Percentiles rank a stretch among this genome's conserved stretches.
These are phyloP conservation scores for Calonectria montana DNA, from an alignment of 2,329 filamentous ascomycete species.

Conservation along the genomic window DNA sequence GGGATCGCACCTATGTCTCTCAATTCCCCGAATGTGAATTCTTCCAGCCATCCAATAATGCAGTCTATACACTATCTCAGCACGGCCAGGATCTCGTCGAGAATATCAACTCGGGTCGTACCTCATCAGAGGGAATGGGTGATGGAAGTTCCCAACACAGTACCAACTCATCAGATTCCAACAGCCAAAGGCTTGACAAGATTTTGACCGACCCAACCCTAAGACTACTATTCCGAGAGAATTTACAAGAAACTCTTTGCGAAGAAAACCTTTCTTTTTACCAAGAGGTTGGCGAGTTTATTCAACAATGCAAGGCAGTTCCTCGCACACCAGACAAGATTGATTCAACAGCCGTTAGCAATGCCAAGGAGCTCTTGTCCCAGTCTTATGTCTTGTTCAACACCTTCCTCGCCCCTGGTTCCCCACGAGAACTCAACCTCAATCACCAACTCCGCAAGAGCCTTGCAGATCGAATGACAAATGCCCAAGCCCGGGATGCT, in stretches of 20 bases:
- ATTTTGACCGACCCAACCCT: conserved; percentile 92
- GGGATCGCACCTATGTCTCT: conserved; percentile 74
- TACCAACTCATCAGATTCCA: conserved; percentile 76
- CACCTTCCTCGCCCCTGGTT: conserved; percentile 95
- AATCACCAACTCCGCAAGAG: conserved; percentile 95
- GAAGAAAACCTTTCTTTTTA: conserved; percentile 98
- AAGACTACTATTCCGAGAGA: conserved; percentile 90
- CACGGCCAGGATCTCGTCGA: conserved; percentile 79
- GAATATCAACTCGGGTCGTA: conserved; percentile 63
- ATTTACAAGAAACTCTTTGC: conserved; percentile 92
- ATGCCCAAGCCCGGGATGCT: conserved; percentile 90
- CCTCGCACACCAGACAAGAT: conserved; percentile 70
- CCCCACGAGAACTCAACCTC: conserved; percentile 96
- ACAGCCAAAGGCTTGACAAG: conserved; percentile 91
- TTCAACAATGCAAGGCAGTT: conserved; percentile 73
- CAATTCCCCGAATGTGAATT: conserved; percentile 69
- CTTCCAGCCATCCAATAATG: conserved; percentile 88
- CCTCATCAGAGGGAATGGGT: conserved; percentile 69
- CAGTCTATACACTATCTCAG: conserved; percentile 85
- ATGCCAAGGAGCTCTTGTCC: conserved; percentile 92
- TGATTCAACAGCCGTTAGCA: conserved; percentile 75
- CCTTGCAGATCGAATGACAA: conserved; percentile 94
- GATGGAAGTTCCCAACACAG: conserved; percentile 56
- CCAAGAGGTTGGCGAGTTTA: conserved; percentile 91
- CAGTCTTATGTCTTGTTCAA: conserved; percentile 98